These are phyloP conservation scores for Guadua angustifolia DNA, from an alignment of 176 grass and related monocot genomes.

Conservation along the genomic window DNA sequence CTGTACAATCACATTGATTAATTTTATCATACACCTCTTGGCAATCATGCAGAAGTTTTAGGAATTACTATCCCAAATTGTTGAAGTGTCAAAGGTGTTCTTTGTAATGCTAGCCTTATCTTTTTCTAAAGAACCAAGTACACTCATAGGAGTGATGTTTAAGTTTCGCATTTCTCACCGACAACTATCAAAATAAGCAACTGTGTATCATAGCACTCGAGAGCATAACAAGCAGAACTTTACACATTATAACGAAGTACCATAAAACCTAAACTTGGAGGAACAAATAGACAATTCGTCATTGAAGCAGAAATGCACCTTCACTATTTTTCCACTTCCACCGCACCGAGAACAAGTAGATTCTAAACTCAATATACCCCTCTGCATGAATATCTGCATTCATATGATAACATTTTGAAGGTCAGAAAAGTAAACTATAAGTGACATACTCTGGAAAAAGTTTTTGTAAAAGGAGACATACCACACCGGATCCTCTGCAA, in stretches of 20 bases:
- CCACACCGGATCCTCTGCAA: constrained; percentile 86
- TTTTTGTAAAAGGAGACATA: constrained; percentile 47
- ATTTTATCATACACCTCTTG: constrained; percentile 8
- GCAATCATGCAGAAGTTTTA: not conserved
- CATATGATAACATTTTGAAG: constrained; percentile 34
- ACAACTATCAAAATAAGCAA: not conserved
- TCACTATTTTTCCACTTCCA: constrained; percentile 81
- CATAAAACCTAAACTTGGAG: not conserved
- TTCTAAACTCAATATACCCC: constrained; percentile 65
- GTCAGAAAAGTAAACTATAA: constrained; percentile 29
- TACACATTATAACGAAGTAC: constrained; percentile 1
- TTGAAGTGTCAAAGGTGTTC: constrained; percentile 19
- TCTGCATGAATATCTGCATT: constrained; percentile 67
- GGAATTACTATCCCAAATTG: constrained; percentile 17
- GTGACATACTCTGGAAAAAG: constrained; percentile 31
- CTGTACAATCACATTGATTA: constrained; percentile 1
- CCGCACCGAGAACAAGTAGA: constrained; percentile 61
- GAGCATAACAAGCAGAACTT: not conserved
- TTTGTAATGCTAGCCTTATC: not conserved
- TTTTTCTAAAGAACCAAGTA: not conserved
- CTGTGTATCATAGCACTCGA: not conserved
- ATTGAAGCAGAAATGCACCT: constrained; percentile 53
- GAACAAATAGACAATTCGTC: constrained; percentile 6
- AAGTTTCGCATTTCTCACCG: not conserved
- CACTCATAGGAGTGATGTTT: not conserved